These are phyloP conservation scores for Tylopilus vinaceipallidus DNA, from an alignment of 768 basidiomycete species.

Conservation along the genomic window DNA sequence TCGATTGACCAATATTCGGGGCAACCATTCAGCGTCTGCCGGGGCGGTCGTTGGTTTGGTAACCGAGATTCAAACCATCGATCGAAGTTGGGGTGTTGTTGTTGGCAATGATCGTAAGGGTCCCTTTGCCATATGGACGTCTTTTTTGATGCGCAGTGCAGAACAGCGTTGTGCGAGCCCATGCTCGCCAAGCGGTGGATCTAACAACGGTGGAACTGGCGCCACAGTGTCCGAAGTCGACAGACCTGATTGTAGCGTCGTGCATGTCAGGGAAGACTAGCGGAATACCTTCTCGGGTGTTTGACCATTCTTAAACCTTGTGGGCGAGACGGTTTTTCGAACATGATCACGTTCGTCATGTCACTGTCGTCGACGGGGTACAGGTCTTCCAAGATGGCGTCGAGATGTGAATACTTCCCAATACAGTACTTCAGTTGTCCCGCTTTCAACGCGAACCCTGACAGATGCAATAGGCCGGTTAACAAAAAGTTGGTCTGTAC, in stretches of 20 bases:
- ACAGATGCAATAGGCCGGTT: not conserved
- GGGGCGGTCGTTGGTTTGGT: conserved; percentile 7
- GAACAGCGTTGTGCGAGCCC: not conserved
- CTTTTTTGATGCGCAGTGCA: conserved; percentile 1
- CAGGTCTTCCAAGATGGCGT: not conserved
- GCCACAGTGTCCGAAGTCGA: not conserved
- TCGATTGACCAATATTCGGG: not conserved
- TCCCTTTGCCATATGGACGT: not conserved
- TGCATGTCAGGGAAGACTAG: not conserved
- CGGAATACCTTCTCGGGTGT: not conserved
- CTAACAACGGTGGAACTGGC: not conserved
- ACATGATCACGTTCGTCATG: not conserved
- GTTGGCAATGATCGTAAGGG: not conserved
- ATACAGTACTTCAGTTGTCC: not conserved
- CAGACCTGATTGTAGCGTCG: not conserved
- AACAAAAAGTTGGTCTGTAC: conserved; percentile 2
- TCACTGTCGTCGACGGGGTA: not conserved
- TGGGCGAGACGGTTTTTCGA: too few species aligned
- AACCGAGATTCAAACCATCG: conserved; percentile 5
- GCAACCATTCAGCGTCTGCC: not conserved
- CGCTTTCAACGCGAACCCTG: not conserved
- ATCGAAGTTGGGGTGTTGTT: not conserved
- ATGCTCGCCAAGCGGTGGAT: not conserved
- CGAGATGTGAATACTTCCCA: not conserved
- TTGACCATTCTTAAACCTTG: not conserved